phyloP scores from a whole-genome alignment of 805 yeast genomes.

The Pichia thaimueangensis region DNA sequence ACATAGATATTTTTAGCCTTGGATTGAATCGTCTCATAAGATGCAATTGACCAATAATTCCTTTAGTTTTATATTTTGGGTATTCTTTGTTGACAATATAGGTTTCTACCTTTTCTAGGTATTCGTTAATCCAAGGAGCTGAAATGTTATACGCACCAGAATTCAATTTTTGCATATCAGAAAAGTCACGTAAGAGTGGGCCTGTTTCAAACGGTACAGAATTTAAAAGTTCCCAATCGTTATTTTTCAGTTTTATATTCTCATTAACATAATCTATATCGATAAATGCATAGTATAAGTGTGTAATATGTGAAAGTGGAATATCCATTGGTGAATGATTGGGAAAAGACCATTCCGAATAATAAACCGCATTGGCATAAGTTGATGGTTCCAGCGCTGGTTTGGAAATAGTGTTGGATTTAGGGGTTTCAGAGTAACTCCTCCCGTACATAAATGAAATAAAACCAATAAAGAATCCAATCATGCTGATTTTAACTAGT shows the following conservation, averaged over 20 bases:
- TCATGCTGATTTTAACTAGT: too few species aligned
- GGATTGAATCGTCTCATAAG: slow-evolving; percentile 22
- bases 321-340: slow-evolving; percentile 55
- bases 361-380: slow-evolving; percentile 38
- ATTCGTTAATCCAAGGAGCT: slow-evolving; percentile 4
- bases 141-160: neutral
- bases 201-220: slow-evolving; percentile 12
- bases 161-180: neutral
- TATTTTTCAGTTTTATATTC: slow-evolving; percentile 35
- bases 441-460: too few species aligned
- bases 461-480: too few species aligned
- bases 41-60: slow-evolving; percentile 27
- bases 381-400: too few species aligned
- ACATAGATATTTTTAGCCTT: slow-evolving; percentile 52
- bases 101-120: neutral
- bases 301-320: slow-evolving; percentile 51
- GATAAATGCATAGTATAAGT: slow-evolving; percentile 74
- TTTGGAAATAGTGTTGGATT: too few species aligned
- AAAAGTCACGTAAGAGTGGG: neutral
- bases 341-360: slow-evolving; percentile 64
- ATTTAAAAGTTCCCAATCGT: slow-evolving; percentile 54
- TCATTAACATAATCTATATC: slow-evolving; percentile 52
- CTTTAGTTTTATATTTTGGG: slow-evolving; percentile 11
- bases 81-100: neutral
- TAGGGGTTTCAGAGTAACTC: too few species aligned